phyloP scores from a whole-genome alignment of 1,284 basidiomycete genomes.

The Pholiota adiposa region DNA sequence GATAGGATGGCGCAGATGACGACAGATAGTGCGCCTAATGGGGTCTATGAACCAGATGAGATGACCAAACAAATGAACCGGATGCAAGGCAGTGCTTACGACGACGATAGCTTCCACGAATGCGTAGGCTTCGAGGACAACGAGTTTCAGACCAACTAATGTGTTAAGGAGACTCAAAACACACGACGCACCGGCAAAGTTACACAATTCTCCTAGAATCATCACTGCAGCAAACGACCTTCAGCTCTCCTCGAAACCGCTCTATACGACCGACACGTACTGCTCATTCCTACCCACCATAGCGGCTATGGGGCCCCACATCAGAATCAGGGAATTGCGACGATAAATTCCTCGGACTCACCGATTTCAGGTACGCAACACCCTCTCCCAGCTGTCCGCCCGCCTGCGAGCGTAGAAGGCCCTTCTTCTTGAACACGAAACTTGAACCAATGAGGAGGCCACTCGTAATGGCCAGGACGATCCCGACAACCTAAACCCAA shows the following conservation, averaged over 20 bases:
- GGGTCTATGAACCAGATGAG: conserved; percentile 60
- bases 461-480: conserved; percentile 82
- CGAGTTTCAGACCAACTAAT: conserved; percentile 24
- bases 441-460: conserved; percentile 93
- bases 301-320: conserved; percentile 48
- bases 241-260: conserved; percentile 7
- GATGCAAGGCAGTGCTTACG: conserved; percentile 47
- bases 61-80: not conserved
- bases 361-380: conserved; percentile 92
- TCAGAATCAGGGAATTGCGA: not conserved
- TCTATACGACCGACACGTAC: conserved; percentile 43
- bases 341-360: conserved; percentile 40
- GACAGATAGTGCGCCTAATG: conserved; percentile 94
- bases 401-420: conserved; percentile 73
- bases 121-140: conserved; percentile 68
- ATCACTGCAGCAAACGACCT: conserved; percentile 57
- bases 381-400: conserved; percentile 85
- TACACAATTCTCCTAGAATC: conserved; percentile 82
- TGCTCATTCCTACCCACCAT: conserved; percentile 89
- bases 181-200: conserved; percentile 69
- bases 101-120: conserved; percentile 91
- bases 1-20: conserved; percentile 95
- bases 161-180: conserved; percentile 22
- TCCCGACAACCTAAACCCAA: conserved; percentile 61
- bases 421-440: conserved; percentile 97